A percentile compares a stretch with the other conserved stretches of the same genome.
Conservation (phyloP, 2,329 filamentous ascomycete genomes). For the Apiospora aurea region DNA sequence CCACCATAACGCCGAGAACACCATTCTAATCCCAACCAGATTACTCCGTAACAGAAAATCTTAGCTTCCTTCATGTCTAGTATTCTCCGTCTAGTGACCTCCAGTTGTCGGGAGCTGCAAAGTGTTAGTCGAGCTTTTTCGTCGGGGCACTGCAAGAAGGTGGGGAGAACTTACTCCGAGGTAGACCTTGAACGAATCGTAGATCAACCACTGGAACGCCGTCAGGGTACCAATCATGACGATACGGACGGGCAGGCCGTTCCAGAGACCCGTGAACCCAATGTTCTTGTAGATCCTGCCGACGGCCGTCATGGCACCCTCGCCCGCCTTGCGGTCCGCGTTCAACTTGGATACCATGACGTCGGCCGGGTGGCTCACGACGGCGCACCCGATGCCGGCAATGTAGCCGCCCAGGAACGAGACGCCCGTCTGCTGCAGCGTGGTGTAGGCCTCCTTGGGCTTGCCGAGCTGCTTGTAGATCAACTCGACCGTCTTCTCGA, state of each 20-base stretch:
- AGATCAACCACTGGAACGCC: conserved; percentile 89
- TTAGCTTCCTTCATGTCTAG: neutral
- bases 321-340: conserved; percentile 73
- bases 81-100: conserved; percentile 24
- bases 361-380: conserved; percentile 78
- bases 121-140: too few relatives aligned
- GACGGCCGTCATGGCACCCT: conserved; percentile 75
- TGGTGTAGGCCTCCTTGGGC: conserved; percentile 65
- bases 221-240: conserved; percentile 85
- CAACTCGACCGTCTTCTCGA: conserved; percentile 29
- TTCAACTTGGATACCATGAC: conserved; percentile 94
- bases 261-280: conserved; percentile 86
- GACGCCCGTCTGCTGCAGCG: conserved; percentile 30
- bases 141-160: too few relatives aligned
- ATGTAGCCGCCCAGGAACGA: conserved; percentile 80
- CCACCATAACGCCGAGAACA: neutral
- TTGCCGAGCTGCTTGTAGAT: conserved; percentile 62
- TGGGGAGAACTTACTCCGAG: conserved; percentile 22
- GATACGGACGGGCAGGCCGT: conserved; percentile 80
- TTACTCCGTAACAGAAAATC: neutral
- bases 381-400: conserved; percentile 83
- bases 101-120: conserved; percentile 29
- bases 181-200: conserved; percentile 49
- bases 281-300: conserved; percentile 83
- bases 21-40: neutral